Evolutionary conservation across 805 yeast genomes (phyloP).

Genomic region (Saccharomycopsis sp.): DNA sequence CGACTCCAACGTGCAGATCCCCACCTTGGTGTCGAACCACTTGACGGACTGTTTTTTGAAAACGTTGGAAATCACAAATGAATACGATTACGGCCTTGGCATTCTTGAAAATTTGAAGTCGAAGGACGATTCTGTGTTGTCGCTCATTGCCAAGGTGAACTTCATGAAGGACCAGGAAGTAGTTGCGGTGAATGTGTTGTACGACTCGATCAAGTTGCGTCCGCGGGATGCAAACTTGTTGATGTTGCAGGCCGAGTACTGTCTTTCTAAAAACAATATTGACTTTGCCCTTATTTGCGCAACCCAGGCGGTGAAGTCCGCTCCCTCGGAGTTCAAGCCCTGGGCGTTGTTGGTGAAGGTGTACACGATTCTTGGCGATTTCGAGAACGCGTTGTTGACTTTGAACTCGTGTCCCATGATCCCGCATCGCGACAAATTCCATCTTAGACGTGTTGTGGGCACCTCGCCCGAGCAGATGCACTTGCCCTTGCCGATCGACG

Average conservation of each 20-base stretch:
- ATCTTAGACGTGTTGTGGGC: constrained; percentile 50
- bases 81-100: constrained; percentile 51
- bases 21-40: constrained; percentile 56
- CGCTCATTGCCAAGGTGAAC: constrained; percentile 46
- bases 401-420: constrained; percentile 80
- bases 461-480: constrained; percentile 49
- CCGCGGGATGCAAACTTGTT: constrained; percentile 50
- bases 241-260: constrained; percentile 48
- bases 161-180: constrained; percentile 51
- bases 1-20: constrained; percentile 56
- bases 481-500: constrained; percentile 70
- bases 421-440: constrained; percentile 57
- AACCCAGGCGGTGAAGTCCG: constrained; percentile 53
- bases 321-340: constrained; percentile 68
- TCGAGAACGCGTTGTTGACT: constrained; percentile 63
- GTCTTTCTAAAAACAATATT: constrained; percentile 40
- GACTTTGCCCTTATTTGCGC: constrained; percentile 55
- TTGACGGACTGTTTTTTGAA: constrained; percentile 67
- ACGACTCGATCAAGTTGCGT: constrained; percentile 39
- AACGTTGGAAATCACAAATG: constrained; percentile 55
- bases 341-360: constrained; percentile 63
- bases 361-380: constrained; percentile 54
- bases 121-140: constrained; percentile 47
- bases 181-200: constrained; percentile 43
- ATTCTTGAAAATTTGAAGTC: constrained; percentile 44